Percentiles rank a stretch among this genome's conserved stretches.
Conservation (phyloP, 2,329 filamentous ascomycete genomes). For the Apiospora sp. region DNA sequence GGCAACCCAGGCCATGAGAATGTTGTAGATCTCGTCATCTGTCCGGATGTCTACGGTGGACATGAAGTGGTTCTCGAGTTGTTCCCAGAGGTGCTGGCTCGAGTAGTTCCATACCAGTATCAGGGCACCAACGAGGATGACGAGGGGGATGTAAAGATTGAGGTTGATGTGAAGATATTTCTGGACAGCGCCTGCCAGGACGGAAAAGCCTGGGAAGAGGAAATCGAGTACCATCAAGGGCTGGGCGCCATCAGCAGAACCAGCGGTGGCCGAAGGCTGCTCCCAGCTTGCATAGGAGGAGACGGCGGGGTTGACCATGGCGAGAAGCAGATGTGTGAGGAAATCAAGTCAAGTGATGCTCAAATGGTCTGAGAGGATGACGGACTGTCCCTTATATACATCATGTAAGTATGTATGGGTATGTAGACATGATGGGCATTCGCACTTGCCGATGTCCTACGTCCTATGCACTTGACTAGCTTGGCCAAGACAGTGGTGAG, state of each 20-base stretch:
- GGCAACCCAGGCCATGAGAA: conserved; percentile 75
- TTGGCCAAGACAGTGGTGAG: neutral
- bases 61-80: conserved; percentile 65
- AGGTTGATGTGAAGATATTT: conserved; percentile 69
- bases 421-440: neutral
- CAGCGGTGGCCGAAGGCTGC: conserved; percentile 12
- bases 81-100: conserved; percentile 54
- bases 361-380: neutral
- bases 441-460: neutral
- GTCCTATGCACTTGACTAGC: neutral
- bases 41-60: conserved; percentile 71
- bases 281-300: conserved; percentile 25
- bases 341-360: neutral
- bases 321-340: neutral
- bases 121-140: conserved; percentile 59
- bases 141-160: conserved; percentile 66
- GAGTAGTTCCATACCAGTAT: conserved; percentile 62
- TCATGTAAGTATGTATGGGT: too few species aligned
- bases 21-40: conserved; percentile 78
- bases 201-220: conserved; percentile 71
- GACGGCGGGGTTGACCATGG: conserved; percentile 34
- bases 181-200: conserved; percentile 60
- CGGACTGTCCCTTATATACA: neutral
- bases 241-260: neutral
- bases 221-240: conserved; percentile 62